Evolutionary conservation across 192 early-diverging fungal genomes (phyloP).

Genomic region (Rhizophagus sp.): DNA sequence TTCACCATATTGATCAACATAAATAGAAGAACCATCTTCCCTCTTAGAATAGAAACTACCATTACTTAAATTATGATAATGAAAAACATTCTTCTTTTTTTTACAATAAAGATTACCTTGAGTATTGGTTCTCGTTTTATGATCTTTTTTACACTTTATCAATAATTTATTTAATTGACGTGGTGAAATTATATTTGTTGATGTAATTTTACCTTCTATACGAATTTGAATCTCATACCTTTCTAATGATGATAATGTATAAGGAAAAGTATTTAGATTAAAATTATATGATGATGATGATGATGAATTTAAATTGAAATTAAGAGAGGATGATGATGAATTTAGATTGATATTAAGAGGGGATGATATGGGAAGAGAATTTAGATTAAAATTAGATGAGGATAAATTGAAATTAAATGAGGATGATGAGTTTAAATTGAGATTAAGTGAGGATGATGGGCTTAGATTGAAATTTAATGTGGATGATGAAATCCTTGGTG

Average conservation of each 20-base stretch:
- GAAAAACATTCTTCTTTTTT: not conserved
- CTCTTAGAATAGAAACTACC: not conserved
- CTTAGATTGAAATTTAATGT: not conserved
- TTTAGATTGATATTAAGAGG: too few relatives aligned
- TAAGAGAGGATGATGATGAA: too few relatives aligned
- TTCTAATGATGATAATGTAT: not conserved
- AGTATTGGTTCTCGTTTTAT: not conserved
- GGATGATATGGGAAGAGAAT: too few relatives aligned
- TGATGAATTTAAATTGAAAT: not conserved
- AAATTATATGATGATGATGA: not conserved
- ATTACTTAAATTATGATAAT: not conserved
- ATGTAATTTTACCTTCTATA: not conserved
- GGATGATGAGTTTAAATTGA: too few relatives aligned
- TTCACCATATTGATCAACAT: not conserved
- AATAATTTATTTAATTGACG: not conserved
- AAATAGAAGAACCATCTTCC: constrained; percentile 1
- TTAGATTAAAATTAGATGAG: too few relatives aligned
- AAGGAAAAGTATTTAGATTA: not conserved
- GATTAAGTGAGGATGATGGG: not conserved
- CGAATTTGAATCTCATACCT: not conserved
- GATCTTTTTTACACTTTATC: not conserved
- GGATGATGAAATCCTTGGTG: not conserved
- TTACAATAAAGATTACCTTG: not conserved
- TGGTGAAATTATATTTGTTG: not conserved
- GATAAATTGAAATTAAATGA: too few relatives aligned